A percentile compares a stretch with the other conserved stretches of the same genome.
These are phyloP conservation scores for Candida boleticola DNA, from an alignment of 805 yeast genomes.

Conservation along the genomic window DNA sequence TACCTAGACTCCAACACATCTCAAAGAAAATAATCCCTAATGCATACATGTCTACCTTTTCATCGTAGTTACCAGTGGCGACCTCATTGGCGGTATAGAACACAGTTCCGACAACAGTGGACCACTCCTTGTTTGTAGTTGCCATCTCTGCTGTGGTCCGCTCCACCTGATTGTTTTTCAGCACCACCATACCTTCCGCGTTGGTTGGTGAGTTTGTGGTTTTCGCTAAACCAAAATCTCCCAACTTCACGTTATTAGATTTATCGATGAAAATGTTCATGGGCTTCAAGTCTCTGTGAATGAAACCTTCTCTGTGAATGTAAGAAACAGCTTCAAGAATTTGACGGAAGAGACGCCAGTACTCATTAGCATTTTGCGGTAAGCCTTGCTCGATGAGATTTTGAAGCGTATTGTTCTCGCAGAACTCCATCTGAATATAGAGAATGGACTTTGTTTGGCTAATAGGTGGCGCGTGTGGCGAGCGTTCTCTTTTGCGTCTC, in stretches of 20 bases:
- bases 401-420: slow-evolving; percentile 87
- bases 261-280: slow-evolving; percentile 94
- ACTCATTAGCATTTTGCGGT: slow-evolving; percentile 67
- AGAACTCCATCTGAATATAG: slow-evolving; percentile 97
- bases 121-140: slow-evolving; percentile 50
- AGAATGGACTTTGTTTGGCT: slow-evolving; percentile 56
- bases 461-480: background rate
- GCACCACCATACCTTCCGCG: slow-evolving; percentile 17
- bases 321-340: slow-evolving; percentile 85
- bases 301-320: slow-evolving; percentile 90
- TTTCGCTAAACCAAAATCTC: slow-evolving; percentile 96
- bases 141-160: background rate
- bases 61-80: slow-evolving; percentile 76
- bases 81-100: slow-evolving; percentile 92
- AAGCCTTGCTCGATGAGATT: slow-evolving; percentile 78
- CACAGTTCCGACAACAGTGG: slow-evolving; percentile 93
- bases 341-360: slow-evolving; percentile 88
- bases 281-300: slow-evolving; percentile 94
- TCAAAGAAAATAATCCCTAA: slow-evolving; percentile 94
- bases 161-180: slow-evolving; percentile 39
- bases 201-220: slow-evolving; percentile 47
- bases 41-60: slow-evolving; percentile 94
- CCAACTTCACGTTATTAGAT: slow-evolving; percentile 83
- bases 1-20: slow-evolving; percentile 81
- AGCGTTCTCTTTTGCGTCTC: slow-evolving; percentile 2